Evolutionary conservation across 805 yeast species (phyloP), one percentile per base, ranked within the genome.

Genomic region (Candida awuae): DNA sequence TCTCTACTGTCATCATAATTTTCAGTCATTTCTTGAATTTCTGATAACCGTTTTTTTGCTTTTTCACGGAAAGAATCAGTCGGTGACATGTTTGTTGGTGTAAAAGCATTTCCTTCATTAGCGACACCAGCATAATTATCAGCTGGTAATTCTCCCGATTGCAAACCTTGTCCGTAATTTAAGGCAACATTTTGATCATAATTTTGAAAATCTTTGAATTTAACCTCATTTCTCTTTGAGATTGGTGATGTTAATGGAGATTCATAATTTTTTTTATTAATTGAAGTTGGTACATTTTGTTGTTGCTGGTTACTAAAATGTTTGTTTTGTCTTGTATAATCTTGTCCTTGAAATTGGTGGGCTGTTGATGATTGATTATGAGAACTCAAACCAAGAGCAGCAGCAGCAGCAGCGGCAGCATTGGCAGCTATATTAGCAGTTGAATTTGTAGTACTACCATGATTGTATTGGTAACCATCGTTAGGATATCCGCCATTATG

Each of bases 21-120:
- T 32, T 47, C 45, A 29, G 46, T 41, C 15, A 40, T 45, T 29
- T 45, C 49, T 15, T 26, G 41, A 22, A 45, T 45, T 35, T 43
- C 46, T 3, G 46, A 42, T 19, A 45, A 23, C 22, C 49, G 34
- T 9, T 40, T 45, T 6, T 30, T 37, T 8, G 41, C 38, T n/a
- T 25, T 39, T 12, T 20, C 19, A 2, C 26, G 32, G 8, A 32
- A 29, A 4, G 37, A 37, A n/a, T 29, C 42, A 12, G 33, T 9
- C 6, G 30, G 26, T 13, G 37, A 27, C 18, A 18, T 12, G n/a
- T n/a, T n/a, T 19, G 36, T 42, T 19, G 33, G 42, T 4, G 41
- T 29, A 12, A 34, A 38, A 25, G 36, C 31, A 14, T 25, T 28
- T 9, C 26, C 39, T n/a, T n/a, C n/a, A n/a, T n/a, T 23, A 9